Evolutionary conservation across 176 grass and related monocot species (phyloP).

Genomic region (Miscanthus lutarioriparius): DNA sequence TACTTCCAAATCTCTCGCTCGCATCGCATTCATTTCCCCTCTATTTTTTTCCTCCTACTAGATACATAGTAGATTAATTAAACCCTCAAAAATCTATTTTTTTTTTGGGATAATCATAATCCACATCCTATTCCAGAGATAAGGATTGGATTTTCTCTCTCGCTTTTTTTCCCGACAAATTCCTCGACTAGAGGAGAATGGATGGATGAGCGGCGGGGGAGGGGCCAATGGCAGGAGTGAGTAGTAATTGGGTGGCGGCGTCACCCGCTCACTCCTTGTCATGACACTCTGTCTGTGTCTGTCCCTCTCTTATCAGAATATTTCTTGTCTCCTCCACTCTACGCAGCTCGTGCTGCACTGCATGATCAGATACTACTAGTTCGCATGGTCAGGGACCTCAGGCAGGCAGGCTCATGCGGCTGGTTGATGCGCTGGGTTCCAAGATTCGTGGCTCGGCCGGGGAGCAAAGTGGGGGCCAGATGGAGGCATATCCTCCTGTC

Average conservation of each 20-base stretch:
- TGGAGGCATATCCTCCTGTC: constrained; percentile 52
- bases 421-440: constrained; percentile 35
- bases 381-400: constrained; percentile 45
- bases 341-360: constrained; percentile 39
- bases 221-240: constrained; percentile 15
- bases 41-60: neutral
- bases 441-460: constrained; percentile 47
- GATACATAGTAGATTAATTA: neutral
- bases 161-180: constrained; percentile 20
- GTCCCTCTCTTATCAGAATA: constrained; percentile 61
- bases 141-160: neutral
- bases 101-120: neutral
- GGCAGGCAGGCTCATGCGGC: constrained; percentile 26
- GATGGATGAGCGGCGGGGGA: constrained; percentile 4
- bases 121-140: neutral
- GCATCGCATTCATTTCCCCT: neutral
- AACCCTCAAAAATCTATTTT: neutral
- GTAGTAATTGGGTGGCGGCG: constrained; percentile 27
- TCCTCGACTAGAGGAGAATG: neutral
- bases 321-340: constrained; percentile 41
- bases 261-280: constrained; percentile 38
- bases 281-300: constrained; percentile 51
- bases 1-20: constrained; percentile 4
- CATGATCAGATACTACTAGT: constrained; percentile 32
- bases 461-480: constrained; percentile 45